Base-by-base conservation (phyloP, 306 rosid species). In the Sesbania bispinosa region DNA sequence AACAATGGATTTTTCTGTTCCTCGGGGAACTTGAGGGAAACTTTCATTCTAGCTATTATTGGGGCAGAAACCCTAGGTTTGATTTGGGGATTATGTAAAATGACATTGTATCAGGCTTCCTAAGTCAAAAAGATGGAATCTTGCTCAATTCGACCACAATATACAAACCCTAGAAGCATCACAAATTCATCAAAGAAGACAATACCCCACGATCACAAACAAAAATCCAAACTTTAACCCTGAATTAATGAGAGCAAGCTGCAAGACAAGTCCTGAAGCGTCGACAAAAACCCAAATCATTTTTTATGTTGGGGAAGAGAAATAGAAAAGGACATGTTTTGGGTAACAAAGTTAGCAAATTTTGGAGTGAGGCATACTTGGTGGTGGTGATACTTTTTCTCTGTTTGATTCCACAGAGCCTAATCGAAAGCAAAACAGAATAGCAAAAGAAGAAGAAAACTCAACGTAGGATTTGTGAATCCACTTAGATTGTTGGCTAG, bases 321-420 rank as follows among this genome's bases (percentile, higher is more conserved):
- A 30, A 46, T 46, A 62, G 65, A 69, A 65, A 69, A 58, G 24
- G 38, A 38, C n/a, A 18, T 81, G 79, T 82, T 81, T 61, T 66
- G 41, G 52, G 53, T 6, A 47, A 13, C 7, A 36, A 52, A 69
- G 62, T 35, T 71, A 67, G 71, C 83, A 84, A 87, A 79, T 84
- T 88, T 84, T 80, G 78, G 69, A 63, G 66, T 55, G 81, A 46
- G 18, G 45, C 69, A 7, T 13, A 81, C 89, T 43, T 63, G 69
- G 59, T 20, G 71, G 19, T 51, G 74, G 81, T 81, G 84, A 83
- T 53, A 71, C n/a, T 61, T 47, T 53, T 33, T 58, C 62, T 32
- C n/a, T n/a, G n/a, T n/a, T n/a, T n/a, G n/a, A n/a, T n/a, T n/a
- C n/a, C n/a, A n/a, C n/a, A n/a, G n/a, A n/a, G n/a, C n/a, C n/a